phyloP scores from a whole-genome alignment of 1,139 yeast genomes.

The Sugiyamaella grinbergsii region DNA sequence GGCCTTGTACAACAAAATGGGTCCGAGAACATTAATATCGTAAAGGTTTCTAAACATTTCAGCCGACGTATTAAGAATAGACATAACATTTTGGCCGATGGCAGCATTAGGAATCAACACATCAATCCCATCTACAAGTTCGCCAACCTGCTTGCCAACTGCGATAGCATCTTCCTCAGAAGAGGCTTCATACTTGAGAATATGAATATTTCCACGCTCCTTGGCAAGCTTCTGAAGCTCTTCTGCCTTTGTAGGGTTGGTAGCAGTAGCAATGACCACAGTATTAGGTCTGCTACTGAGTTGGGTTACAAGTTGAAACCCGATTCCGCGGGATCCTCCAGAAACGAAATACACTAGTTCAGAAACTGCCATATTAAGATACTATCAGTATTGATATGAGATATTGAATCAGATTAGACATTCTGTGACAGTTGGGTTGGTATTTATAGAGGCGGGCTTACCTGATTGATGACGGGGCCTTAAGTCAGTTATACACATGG shows the following conservation, averaged over 20 bases:
- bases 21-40: slow-evolving; percentile 35
- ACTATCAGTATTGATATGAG: too few species aligned
- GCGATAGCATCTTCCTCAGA: slow-evolving; percentile 16
- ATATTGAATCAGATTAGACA: too few species aligned
- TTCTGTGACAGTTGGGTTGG: too few species aligned
- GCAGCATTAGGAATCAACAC: slow-evolving; percentile 24
- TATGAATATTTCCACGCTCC: slow-evolving; percentile 20
- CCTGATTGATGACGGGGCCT: too few species aligned
- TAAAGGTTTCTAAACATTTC: slow-evolving; percentile 18
- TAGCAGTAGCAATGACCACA: slow-evolving; percentile 22
- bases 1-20: slow-evolving; percentile 32
- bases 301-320: slow-evolving; percentile 18
- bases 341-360: slow-evolving; percentile 20
- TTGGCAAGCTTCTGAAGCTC: slow-evolving; percentile 17
- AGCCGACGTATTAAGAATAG: slow-evolving; percentile 15
- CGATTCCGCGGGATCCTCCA: slow-evolving; percentile 24
- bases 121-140: slow-evolving; percentile 21
- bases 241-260: slow-evolving; percentile 14
- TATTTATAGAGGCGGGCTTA: too few species aligned
- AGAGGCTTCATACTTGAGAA: slow-evolving; percentile 20
- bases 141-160: slow-evolving; percentile 27
- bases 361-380: slow-evolving; percentile 5
- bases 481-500: too few species aligned
- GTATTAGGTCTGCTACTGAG: slow-evolving; percentile 17
- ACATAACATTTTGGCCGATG: slow-evolving; percentile 3